Evolutionary conservation across 306 rosid genomes (phyloP), one percentile per base, ranked within the genome.

Genomic region (Carpinus fangiana): DNA sequence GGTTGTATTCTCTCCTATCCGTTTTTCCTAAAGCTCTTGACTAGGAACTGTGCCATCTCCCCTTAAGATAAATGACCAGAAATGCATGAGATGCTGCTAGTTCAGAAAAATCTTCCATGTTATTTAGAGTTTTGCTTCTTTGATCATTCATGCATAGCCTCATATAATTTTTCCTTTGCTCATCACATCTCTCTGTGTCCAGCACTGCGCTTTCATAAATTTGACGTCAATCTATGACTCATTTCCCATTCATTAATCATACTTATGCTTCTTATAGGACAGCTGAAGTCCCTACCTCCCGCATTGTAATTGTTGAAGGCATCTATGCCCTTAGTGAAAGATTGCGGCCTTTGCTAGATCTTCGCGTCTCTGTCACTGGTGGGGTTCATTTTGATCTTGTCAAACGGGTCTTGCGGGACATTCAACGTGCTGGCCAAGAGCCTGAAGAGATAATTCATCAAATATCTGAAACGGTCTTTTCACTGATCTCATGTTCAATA

Each of bases 391-490:
- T 95, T 83, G 99, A 95, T 80, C 94, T 95, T 78, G 99, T 95
- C 72, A 95, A 95, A 83, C 97, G 99, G 73, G 99, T 95, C 76
- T 83, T 95, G 80, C 91, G 99, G 51, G 99, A 95, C 86, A 95
- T 93, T 67, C 99, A 95, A 73, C 96, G 99, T 79, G 99, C 87
- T n/a, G 97, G 89, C 80, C 99, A 95, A 88, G 96, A 90, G 78
- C 99, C 99, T 77, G 98, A 93, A 90, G 98, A 95, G 84, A 95
- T 95, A 68, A 95, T 95, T 83, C 97, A 95, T 77, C 99, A 95
- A 82, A 93, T 95, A 70, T 95, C 99, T 74, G 98, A 95, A 89
- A 95, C 99, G 95, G 99, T 95, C 69, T 50, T 85, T 82, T 74
- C 84, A 81, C 81, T 81, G 60, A 78, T 80, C 90, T 75, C 81